phyloP scores from a whole-genome alignment of 139 green algal species.

The Chlorella sp. region DNA sequence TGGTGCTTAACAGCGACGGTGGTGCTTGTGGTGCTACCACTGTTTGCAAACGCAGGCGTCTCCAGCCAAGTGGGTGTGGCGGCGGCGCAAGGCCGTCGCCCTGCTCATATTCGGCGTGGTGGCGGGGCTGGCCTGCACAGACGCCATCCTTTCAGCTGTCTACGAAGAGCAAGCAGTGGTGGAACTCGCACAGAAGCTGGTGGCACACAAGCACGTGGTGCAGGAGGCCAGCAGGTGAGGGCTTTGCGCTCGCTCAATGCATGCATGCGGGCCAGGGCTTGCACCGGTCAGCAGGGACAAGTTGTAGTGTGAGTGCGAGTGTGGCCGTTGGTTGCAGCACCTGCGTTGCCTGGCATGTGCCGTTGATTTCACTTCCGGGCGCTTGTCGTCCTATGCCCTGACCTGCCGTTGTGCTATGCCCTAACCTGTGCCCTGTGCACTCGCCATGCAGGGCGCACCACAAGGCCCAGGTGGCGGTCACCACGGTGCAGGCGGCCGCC shows the following conservation, averaged over 20 bases:
- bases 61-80: constrained; percentile 23
- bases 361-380: too few relatives aligned
- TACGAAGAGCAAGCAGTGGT: constrained; percentile 72
- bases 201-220: constrained; percentile 50
- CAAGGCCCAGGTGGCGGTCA: constrained; percentile 37
- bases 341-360: too few relatives aligned
- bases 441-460: constrained; percentile 22
- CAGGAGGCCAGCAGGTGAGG: constrained; percentile 11
- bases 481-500: constrained; percentile 26
- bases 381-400: too few relatives aligned
- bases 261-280: constrained; percentile 1
- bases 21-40: too few relatives aligned
- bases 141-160: constrained; percentile 56
- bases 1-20: too few relatives aligned
- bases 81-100: constrained; percentile 40
- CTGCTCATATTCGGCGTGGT: constrained; percentile 68
- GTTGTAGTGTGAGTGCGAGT: background rate
- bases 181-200: constrained; percentile 69
- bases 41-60: too few relatives aligned
- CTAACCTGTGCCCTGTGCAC: too few relatives aligned
- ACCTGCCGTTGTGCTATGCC: too few relatives aligned
- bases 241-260: too few relatives aligned
- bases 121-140: constrained; percentile 62
- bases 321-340: background rate
- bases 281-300: background rate